Evolutionary conservation across 768 basidiomycete species (phyloP), one percentile per base, ranked within the genome.

Genomic region (Lactarius akahatsu): DNA sequence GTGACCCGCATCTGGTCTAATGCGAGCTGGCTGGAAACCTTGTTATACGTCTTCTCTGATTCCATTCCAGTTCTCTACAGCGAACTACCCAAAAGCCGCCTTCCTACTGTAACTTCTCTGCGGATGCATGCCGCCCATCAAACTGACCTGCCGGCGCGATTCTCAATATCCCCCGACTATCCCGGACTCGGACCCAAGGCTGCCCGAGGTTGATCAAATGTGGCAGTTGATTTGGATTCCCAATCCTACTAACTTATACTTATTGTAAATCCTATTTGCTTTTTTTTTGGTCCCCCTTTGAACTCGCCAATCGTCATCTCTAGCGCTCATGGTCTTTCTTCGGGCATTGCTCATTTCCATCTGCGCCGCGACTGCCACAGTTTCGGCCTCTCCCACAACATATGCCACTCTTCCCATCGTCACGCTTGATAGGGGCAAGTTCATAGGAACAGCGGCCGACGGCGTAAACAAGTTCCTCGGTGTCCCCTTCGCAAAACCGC

Each of bases 401-500:
- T 2, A 15, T 26, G 15, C 61, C 16, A n/a, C 57, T 15, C 20
- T 10, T 13, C 61, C 67, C 30, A 71, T 58, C 9, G 76, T 77
- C 26, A 65, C 56, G 20, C 75, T 79, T 10, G 72, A 75, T 34
- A 64, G 60, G 6, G 77, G 74, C 1, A 72, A 71, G 3, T 74
- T 78, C 59, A 71, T 69, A 26, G 78, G 78, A 1, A 10, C 70
- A 1, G 23, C 71, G 6, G 66, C 67, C 1, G 74, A 74, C 9
- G 67, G 66, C 32, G 71, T 76, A 1, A 67, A 69, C 13, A 65
- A 69, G 30, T 82, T 78, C 63, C 72, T 81, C 1, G 80, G 80
- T 8, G 78, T 82, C 11, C 81, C 78, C 0, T 82, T 77, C 43
- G 78, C 79, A 3, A 71, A 75, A 32, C 76, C 78, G 38, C 78